A percentile compares a stretch with the other conserved stretches of the same genome.
phyloP scores from a whole-genome alignment of 169 alveolate species.

The Plasmodium yoelii region DNA sequence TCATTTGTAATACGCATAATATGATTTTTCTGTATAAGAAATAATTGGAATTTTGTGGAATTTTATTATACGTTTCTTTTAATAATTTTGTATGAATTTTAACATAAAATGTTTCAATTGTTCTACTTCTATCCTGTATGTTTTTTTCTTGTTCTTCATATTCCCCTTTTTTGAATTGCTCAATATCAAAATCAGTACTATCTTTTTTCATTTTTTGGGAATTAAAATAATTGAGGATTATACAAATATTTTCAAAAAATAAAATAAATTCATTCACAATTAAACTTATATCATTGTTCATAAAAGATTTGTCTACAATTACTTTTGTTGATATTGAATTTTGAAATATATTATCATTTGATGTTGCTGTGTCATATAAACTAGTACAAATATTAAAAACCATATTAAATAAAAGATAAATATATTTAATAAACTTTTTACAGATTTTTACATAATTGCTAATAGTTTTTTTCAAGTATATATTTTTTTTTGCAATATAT shows the following conservation, averaged over 20 bases:
- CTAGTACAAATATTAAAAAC: slow-evolving; percentile 55
- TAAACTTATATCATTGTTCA: slow-evolving; percentile 49
- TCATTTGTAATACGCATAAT: slow-evolving; percentile 27
- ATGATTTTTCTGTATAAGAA: slow-evolving; percentile 33
- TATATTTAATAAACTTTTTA: slow-evolving; percentile 51
- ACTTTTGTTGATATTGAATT: slow-evolving; percentile 56
- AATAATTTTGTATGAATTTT: slow-evolving; percentile 29
- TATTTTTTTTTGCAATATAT: slow-evolving; percentile 1
- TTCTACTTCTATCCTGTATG: background rate
- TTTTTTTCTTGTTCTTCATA: background rate
- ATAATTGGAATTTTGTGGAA: slow-evolving; percentile 32
- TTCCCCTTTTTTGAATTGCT: background rate
- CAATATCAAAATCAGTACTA: background rate
- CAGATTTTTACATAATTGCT: slow-evolving; percentile 16
- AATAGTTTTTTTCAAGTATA: background rate
- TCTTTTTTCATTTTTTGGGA: slow-evolving; percentile 3
- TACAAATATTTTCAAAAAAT: slow-evolving; percentile 45
- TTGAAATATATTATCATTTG: slow-evolving; percentile 11
- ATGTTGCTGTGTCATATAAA: slow-evolving; percentile 24
- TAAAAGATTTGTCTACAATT: slow-evolving; percentile 15
- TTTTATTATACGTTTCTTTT: slow-evolving; percentile 14
- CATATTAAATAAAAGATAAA: slow-evolving; percentile 57
- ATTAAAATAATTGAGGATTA: slow-evolving; percentile 31
- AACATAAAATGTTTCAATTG: slow-evolving; percentile 12
- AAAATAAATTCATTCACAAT: slow-evolving; percentile 49